A percentile compares a stretch with the other conserved stretches of the same genome.
These are phyloP conservation scores for Cladophialophora bantiana DNA, from an alignment of 2,329 filamentous ascomycete species.

Conservation along the genomic window DNA sequence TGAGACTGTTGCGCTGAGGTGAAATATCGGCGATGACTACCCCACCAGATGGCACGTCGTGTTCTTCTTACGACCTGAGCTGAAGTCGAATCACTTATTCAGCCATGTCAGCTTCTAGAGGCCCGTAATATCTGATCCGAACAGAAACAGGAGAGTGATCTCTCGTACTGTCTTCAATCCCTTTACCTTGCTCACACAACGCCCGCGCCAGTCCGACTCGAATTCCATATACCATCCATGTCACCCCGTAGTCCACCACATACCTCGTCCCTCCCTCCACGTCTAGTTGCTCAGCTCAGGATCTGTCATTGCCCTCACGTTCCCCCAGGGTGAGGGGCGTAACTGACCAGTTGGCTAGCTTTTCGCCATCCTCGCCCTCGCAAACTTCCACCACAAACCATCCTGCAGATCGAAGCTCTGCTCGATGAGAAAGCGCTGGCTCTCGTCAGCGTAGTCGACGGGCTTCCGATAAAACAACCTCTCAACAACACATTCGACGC, in stretches of 20 bases:
- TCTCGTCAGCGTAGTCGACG: conserved; percentile 50
- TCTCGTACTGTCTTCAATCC: background rate
- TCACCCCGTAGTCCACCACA: too few relatives aligned
- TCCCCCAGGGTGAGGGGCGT: background rate
- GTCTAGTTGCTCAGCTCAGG: too few relatives aligned
- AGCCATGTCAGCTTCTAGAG: background rate
- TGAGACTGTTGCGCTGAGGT: background rate
- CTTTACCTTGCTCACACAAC: too few relatives aligned
- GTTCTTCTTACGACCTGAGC: background rate
- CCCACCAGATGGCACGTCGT: background rate
- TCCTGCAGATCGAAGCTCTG: conserved; percentile 21
- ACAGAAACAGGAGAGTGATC: background rate
- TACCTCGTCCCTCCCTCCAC: too few relatives aligned
- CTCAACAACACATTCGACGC: conserved; percentile 52
- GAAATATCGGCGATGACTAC: background rate
- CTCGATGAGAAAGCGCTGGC: conserved; percentile 47
- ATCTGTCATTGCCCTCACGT: background rate
- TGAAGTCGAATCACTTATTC: background rate
- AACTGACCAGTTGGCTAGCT: background rate
- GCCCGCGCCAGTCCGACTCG: too few relatives aligned
- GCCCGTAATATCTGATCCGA: background rate
- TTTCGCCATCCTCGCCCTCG: background rate
- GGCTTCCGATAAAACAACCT: conserved; percentile 51
- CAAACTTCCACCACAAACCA: conserved; percentile 22
- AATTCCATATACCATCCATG: too few relatives aligned